A percentile compares a stretch with the other conserved stretches of the same genome.
Conservation (phyloP, 768 basidiomycete genomes). For the Naganishia randhawae region DNA sequence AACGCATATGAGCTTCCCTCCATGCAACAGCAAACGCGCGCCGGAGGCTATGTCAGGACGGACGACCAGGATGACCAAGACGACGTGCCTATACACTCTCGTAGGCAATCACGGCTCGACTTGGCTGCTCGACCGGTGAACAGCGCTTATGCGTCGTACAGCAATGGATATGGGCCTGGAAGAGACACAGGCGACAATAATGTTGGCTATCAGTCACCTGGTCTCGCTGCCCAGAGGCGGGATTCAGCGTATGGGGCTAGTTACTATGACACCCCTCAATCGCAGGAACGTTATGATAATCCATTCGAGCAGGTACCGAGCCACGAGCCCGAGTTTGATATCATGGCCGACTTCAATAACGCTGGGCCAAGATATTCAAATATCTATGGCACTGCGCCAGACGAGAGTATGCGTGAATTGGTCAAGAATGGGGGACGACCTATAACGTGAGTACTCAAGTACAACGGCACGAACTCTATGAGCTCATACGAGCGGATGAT, state of each 20-base stretch:
- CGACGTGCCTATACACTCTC: slow-evolving; percentile 3
- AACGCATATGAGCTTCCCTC: slow-evolving; percentile 14
- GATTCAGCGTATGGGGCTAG: slow-evolving; percentile 1
- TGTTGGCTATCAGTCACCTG: not conserved
- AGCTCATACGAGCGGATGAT: not conserved
- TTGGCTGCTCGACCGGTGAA: not conserved
- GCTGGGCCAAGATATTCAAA: slow-evolving; percentile 29
- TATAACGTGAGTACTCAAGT: not conserved
- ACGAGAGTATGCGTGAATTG: slow-evolving; percentile 21
- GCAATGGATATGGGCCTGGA: not conserved
- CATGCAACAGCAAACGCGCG: not conserved
- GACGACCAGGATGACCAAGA: slow-evolving; percentile 14
- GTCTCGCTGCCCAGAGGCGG: not conserved
- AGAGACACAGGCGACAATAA: not conserved
- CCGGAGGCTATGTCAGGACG: slow-evolving; percentile 1
- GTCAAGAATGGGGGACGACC: slow-evolving; percentile 11
- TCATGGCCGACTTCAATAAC: slow-evolving; percentile 30
- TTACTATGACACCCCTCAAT: slow-evolving; percentile 3
- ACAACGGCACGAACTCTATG: not conserved
- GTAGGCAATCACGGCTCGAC: slow-evolving; percentile 9
- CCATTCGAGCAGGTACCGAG: not conserved
- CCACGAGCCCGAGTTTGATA: slow-evolving; percentile 18
- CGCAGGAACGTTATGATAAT: slow-evolving; percentile 12
- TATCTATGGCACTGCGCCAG: slow-evolving; percentile 15
- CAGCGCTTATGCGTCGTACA: not conserved